Evolutionary conservation across 768 basidiomycete genomes (phyloP).

Genomic region (Phaeotremella skinneri): DNA sequence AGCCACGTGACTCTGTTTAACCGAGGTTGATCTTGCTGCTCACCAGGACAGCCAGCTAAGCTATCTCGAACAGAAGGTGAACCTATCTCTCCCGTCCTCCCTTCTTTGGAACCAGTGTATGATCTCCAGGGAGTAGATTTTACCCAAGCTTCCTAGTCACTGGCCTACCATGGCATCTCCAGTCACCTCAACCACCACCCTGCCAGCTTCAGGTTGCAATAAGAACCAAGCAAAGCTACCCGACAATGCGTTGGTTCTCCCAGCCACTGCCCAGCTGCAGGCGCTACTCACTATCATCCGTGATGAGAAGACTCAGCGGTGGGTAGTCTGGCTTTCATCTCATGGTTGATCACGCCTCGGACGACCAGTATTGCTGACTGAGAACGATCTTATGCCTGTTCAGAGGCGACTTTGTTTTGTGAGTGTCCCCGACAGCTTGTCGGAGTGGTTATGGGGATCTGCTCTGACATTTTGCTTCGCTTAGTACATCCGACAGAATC

Average conservation of each 20-base stretch:
- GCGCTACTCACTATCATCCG: constrained; percentile 93
- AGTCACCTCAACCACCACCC: constrained; percentile 17
- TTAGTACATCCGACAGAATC: constrained; percentile 60
- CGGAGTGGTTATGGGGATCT: not conserved
- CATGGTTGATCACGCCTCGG: not conserved
- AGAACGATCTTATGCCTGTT: not conserved
- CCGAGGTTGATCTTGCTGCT: no score
- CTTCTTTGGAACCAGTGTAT: no score
- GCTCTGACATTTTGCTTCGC: not conserved
- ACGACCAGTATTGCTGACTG: constrained; percentile 3
- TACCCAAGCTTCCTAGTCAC: not conserved
- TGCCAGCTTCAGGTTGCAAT: constrained; percentile 42
- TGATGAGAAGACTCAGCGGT: constrained; percentile 74
- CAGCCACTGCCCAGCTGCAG: constrained; percentile 88
- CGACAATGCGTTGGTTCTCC: constrained; percentile 80
- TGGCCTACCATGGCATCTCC: not conserved
- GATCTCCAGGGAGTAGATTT: no score
- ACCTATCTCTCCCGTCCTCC: no score
- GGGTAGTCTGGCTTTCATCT: constrained; percentile 7
- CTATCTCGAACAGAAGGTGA: no score
- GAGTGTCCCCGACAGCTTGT: constrained; percentile 8
- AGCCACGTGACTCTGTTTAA: no score
- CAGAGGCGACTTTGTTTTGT: constrained; percentile 86
- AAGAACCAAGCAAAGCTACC: constrained; percentile 57
- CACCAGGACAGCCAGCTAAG: no score